Base-by-base conservation (phyloP, 305 asterid genomes). In the Nicotiana rustica region DNA sequence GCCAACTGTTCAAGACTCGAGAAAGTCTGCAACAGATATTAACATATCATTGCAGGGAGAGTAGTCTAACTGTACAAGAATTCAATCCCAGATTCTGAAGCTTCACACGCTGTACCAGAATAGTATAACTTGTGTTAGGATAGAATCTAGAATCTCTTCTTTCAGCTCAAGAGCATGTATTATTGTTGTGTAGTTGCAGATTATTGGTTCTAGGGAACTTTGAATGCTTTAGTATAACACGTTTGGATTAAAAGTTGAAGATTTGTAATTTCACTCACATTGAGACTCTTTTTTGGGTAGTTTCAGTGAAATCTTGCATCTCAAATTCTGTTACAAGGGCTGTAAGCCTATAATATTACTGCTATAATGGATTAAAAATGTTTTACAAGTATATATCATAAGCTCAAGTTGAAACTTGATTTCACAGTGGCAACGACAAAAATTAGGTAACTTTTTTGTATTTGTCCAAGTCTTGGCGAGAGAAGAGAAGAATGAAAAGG, bases 21-120 rank as follows among this genome's bases (percentile, higher is more conserved):
- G 92, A 70, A 89, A 87, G 69, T 70, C 93, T 19, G 47, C 88
- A 1, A 92, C 94, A 35, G 96, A 94, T 85, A 94, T 92, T 89
- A 92, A 91, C 80, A 91, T 91, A 76, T 87, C 96, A 9, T 88
- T 94, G 90, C 95, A 90, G 81, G 92, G 93, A 56, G 89, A 89
- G 86, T 89, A 73, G 41, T 81, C 65, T 49, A 18, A 76, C 10
- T 75, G 47, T 2, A 49, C 62, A 18, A 14, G 15, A 49, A 73
- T 49, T 49, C 64, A 52, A 25, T 75, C 44, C 64, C 44, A 75
- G 79, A 49, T 75, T 75, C 47, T 25, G 64, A 73, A 73, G 64
- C 64, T 49, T 75, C 64, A 25, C 38, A 14, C 25, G 79, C 29
- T 6, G 65, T 75, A 75, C 47, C 79, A 49, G 47, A 52, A 52